Evolutionary conservation across 169 alveolate genomes (phyloP), one percentile per base, ranked within the genome.

Genomic region (Hepatocystis sp.): DNA sequence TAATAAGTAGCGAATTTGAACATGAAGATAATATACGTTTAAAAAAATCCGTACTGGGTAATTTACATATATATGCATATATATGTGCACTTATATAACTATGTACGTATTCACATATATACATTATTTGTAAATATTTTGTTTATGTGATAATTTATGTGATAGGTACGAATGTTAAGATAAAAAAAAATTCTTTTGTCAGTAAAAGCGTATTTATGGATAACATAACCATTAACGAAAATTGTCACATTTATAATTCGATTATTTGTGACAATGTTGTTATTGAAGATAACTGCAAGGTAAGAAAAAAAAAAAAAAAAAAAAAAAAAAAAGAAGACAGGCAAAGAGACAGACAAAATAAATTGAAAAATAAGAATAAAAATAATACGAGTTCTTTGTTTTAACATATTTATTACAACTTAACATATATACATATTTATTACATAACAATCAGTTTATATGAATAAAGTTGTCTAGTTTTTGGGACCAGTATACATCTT

Each of bases 161-260:
- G 19, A 2, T 55, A 91, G 95, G 95, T 0, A 58, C 47, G 36
- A 90, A 90, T 63, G 94, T 92, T 1, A 47, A 13, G 28, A 68
- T 92, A 47, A 91, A 91, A 30, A 58, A 53, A 40, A 68, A 76
- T 53, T 78, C 89, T 32, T 66, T 76, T 34, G 51, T 92, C 2
- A 44, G 56, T 32, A 88, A 90, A 19, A 85, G 92, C 34, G 91
- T 92, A 4, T 56, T 78, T 27, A 92, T 92, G 95, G 92, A 92
- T 42, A 68, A 85, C 30, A 86, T 89, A 51, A 85, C 34, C 3
- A 30, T 92, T 8, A 58, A 53, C 40, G 91, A 86, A 30, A 78
- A 90, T 44, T 90, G 89, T 21, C 86, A 63, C 10, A 64, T 92
- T 34, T 86, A 85, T 36, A 71, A 85, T 19, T 86, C 91, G 4